Base-by-base conservation (phyloP, 495 filamentous ascomycete genomes). In the Penicillium riverlandense region DNA sequence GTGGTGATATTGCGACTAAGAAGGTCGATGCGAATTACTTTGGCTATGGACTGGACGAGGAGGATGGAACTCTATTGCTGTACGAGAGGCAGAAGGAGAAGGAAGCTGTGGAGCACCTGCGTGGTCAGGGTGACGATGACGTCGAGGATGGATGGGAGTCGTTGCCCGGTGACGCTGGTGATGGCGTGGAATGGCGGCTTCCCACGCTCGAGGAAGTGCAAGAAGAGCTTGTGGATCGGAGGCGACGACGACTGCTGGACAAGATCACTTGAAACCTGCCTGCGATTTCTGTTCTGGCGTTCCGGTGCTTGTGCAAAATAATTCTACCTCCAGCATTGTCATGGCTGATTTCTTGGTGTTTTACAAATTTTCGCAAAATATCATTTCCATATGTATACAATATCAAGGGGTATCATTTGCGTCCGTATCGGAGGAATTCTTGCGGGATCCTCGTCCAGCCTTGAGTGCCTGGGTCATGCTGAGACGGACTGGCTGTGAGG, bases 21-120 rank as follows among this genome's bases (percentile, higher is more conserved):
- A 78, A 83, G 51, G 90, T 97, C 4, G 88, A 98, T 74, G 94
- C 94, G 13, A 84, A 82, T 38, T 98, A 98, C 56, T 98, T 96
- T 58, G 92, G 92, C 29, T 98, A 95, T 63, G 88, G 88, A 53
- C 76, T 91, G 16, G 88, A 90, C 56, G 92, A 97, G 64, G 92
- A 96, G 65, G 92, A 96, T 65, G 89, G 86, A 0, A 78, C 76
- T 37, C 58, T 97, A 57, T 57, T 97, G 44, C 80, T 69, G 38
- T 97, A 95, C 60, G 92, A 98, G 67, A 72, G 67, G 37, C 64
- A 76, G 57, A 91, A 87, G 72, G 92, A 97, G 71, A 76, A 82
- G 54, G 83, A 94, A 64, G 86, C 89, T 2, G 70, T 76, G 40
- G 83, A 88, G 56, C 71, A 72, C 45, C 53, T 94, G 50, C 63